Conservation (phyloP, 2,329 filamentous ascomycete genomes). For the Ilyonectria robusta region DNA sequence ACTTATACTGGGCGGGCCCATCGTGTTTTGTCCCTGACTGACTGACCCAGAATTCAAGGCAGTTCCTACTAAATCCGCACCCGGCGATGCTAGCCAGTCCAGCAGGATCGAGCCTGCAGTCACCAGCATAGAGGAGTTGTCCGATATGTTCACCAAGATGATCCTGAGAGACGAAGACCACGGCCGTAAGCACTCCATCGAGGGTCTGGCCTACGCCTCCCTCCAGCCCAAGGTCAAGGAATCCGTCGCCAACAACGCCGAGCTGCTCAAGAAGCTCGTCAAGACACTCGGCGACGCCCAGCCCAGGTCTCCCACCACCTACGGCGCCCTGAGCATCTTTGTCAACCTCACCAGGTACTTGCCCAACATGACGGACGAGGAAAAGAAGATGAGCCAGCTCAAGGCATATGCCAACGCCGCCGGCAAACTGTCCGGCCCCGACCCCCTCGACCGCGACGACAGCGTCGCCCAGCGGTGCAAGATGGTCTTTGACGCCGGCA, state of each 20-base stretch:
- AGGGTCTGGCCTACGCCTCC: conserved; percentile 93
- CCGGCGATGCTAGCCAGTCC: conserved; percentile 57
- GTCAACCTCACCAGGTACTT: conserved; percentile 87
- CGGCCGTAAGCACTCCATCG: conserved; percentile 80
- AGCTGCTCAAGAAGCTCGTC: conserved; percentile 80
- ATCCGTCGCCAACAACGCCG: conserved; percentile 76
- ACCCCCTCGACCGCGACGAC: conserved; percentile 82
- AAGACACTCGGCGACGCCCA: conserved; percentile 71
- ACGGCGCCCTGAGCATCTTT: conserved; percentile 89
- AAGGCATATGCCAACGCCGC: conserved; percentile 94
- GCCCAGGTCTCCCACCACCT: conserved; percentile 80
- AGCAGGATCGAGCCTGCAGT: conserved; percentile 65
- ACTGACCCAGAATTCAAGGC: conserved; percentile 69
- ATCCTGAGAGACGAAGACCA: conserved; percentile 71
- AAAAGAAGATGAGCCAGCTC: conserved; percentile 91
- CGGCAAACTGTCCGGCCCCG: conserved; percentile 72
- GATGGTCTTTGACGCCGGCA: conserved; percentile 82
- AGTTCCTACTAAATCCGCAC: conserved; percentile 61
- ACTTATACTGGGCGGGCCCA: conserved; percentile 7
- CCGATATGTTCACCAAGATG: conserved; percentile 76
- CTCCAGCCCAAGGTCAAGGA: conserved; percentile 90
- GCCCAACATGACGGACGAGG: conserved; percentile 85
- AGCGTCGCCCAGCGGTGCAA: conserved; percentile 83
- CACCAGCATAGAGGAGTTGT: conserved; percentile 76
- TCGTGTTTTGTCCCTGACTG: conserved; percentile 54